Conservation (phyloP, 2,329 filamentous ascomycete genomes). For the Hypoxylon sp. region DNA sequence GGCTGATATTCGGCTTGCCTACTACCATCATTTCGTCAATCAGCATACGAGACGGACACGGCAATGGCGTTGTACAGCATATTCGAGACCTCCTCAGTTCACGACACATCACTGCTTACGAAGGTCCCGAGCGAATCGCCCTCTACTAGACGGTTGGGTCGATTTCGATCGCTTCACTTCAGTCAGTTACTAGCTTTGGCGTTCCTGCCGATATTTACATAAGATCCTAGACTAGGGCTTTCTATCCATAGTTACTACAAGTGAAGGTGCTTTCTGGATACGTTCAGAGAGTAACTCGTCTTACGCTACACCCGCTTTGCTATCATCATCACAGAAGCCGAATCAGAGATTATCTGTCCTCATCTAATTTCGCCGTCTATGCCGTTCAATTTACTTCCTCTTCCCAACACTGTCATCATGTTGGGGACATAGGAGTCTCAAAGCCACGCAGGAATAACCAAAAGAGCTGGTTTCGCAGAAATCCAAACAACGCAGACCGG, state of each 20-base stretch:
- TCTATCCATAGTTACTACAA: background rate
- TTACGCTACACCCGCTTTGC: background rate
- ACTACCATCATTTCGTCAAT: background rate
- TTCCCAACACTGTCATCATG: background rate
- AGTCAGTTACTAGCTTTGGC: background rate
- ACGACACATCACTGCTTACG: background rate
- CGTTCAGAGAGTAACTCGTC: background rate
- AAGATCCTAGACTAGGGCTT: background rate
- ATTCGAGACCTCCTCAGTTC: background rate
- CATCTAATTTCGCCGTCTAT: background rate
- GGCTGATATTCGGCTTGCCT: background rate
- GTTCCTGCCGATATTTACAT: background rate
- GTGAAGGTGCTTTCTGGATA: constrained; percentile 6
- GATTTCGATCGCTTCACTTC: background rate
- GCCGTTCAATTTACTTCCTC: background rate
- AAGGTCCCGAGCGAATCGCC: background rate
- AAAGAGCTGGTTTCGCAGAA: background rate
- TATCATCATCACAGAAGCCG: background rate
- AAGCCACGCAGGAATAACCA: background rate
- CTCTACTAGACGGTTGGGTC: background rate
- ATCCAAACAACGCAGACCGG: background rate
- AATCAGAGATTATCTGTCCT: background rate
- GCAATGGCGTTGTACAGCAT: background rate
- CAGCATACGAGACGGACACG: background rate
- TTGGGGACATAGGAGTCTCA: background rate